Percentiles rank a stretch among this genome's conserved stretches.
Evolutionary conservation across 2,329 filamentous ascomycete species (phyloP).

Genomic region (Cryphonectria carpinicola): DNA sequence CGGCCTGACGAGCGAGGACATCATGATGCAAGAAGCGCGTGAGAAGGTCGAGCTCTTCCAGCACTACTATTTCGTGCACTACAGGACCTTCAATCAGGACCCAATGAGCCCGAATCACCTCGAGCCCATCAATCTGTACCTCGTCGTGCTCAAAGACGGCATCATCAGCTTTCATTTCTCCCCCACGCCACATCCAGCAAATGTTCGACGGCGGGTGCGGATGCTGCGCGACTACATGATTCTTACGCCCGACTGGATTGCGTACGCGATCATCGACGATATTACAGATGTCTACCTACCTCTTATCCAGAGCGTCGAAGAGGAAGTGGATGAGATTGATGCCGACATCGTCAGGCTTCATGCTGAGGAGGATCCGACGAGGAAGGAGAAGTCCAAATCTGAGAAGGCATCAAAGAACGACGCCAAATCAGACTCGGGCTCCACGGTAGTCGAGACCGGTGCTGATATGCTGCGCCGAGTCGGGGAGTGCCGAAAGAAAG

Average conservation of each 20-base stretch:
- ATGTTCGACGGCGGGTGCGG: constrained; percentile 89
- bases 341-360: constrained; percentile 87
- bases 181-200: constrained; percentile 93
- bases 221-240: constrained; percentile 94
- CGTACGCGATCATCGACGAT: constrained; percentile 96
- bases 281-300: constrained; percentile 97
- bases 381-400: constrained; percentile 40
- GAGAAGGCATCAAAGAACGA: constrained; percentile 40
- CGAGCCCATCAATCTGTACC: constrained; percentile 96
- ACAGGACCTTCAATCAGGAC: constrained; percentile 96
- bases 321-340: constrained; percentile 97
- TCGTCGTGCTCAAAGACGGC: constrained; percentile 94
- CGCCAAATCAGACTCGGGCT: constrained; percentile 46
- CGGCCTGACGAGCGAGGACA: constrained; percentile 92
- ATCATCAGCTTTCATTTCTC: constrained; percentile 97
- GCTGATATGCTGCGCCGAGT: constrained; percentile 90
- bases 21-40: constrained; percentile 94
- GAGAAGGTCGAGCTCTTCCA: constrained; percentile 98
- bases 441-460: constrained; percentile 51
- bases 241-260: constrained; percentile 95
- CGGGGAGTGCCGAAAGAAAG: constrained; percentile 93
- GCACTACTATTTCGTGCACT: constrained; percentile 98
- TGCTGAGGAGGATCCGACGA: constrained; percentile 53
- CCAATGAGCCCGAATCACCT: constrained; percentile 86
- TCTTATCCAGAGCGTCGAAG: constrained; percentile 88